Evolutionary conservation across 345 rosid genomes (phyloP), one percentile per base, ranked within the genome.

Genomic region (Salix suchowensis): DNA sequence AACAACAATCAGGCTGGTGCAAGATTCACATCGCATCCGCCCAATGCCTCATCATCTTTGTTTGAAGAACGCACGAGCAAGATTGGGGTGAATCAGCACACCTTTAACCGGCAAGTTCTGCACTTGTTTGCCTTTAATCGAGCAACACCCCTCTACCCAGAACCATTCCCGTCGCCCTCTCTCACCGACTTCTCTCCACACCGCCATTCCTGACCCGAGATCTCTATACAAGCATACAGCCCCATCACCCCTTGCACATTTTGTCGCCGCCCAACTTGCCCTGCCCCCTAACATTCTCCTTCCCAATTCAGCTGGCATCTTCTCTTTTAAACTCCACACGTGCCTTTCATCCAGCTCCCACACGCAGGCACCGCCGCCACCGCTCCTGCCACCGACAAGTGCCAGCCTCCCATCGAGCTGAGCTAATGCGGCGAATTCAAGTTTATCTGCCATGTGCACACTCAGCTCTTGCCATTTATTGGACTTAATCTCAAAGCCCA

Each of bases 71-170:
- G 46, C 14, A 42, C 13, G 71, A 55, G 84, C 39, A 74, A 88
- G 84, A 32, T 76, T 81, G 55, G 91, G 90, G 32, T 78, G 81
- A 61, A 88, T 71, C 24, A 88, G 71, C 54, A 85, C 75, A 52
- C 86, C 90, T 77, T 81, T 87, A 7, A 85, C 69, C 7, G 84
- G 58, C 52, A 84, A 28, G 68, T 77, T 83, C 34, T 67, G 85
- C 52, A 80, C 76, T 50, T 55, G 68, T 72, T 81, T 78, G 19
- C 82, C 88, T 65, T 71, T 68, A 40, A 81, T 12, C 5, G 46
- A 77, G 24, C 76, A 14, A 67, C 84, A 85, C 10, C 90, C 92
- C 69, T 83, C 84, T 40, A 82, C 80, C 92, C 92, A 87, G 46
- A 16, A 12, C 90, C 92, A 89, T 77, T 82, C 86, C 89, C 89